Percentiles rank a stretch among this genome's conserved stretches.
Evolutionary conservation across 495 filamentous ascomycete genomes (phyloP).

Genomic region (Neurospora sp.): DNA sequence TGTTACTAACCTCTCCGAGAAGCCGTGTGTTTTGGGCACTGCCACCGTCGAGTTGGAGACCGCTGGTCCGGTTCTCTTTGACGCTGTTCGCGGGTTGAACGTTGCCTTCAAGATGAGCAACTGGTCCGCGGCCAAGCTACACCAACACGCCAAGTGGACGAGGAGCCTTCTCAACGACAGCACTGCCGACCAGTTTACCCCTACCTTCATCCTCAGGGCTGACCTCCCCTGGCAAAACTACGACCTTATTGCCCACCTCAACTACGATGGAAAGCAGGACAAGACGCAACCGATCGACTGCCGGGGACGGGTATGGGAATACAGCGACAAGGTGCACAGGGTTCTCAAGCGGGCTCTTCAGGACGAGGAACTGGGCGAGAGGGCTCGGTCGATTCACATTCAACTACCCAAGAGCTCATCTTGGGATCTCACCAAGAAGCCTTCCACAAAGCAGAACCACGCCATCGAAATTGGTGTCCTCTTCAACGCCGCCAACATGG

Average conservation of each 20-base stretch:
- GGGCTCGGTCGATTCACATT: conserved; percentile 56
- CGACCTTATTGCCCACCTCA: conserved; percentile 46
- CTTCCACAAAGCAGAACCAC: conserved; percentile 11
- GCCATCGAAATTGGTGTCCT: conserved; percentile 54
- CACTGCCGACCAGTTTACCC: conserved; percentile 68
- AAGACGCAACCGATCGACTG: conserved; percentile 16
- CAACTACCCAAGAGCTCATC: conserved; percentile 22
- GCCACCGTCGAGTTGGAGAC: conserved; percentile 19
- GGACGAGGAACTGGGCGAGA: conserved; percentile 42
- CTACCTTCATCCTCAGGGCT: conserved; percentile 66
- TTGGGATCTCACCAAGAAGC: conserved; percentile 31
- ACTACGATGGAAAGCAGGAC: conserved; percentile 5
- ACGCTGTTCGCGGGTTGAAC: conserved; percentile 64
- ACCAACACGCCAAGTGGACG: conserved; percentile 60
- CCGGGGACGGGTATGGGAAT: conserved; percentile 22
- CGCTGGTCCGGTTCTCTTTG: conserved; percentile 44
- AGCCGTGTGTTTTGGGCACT: conserved; percentile 47
- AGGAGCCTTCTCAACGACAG: conserved; percentile 63
- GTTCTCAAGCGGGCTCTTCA: conserved; percentile 53
- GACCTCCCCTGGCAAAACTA: conserved; percentile 59
- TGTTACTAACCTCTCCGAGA: conserved; percentile 52
- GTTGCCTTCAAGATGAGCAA: conserved; percentile 82
- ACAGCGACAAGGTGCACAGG: conserved; percentile 44
- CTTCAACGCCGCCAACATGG: conserved; percentile 58
- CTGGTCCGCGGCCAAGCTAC: conserved; percentile 66